Base-by-base conservation (phyloP, 2,329 filamentous ascomycete species). In the Sporothrix schenckii region DNA sequence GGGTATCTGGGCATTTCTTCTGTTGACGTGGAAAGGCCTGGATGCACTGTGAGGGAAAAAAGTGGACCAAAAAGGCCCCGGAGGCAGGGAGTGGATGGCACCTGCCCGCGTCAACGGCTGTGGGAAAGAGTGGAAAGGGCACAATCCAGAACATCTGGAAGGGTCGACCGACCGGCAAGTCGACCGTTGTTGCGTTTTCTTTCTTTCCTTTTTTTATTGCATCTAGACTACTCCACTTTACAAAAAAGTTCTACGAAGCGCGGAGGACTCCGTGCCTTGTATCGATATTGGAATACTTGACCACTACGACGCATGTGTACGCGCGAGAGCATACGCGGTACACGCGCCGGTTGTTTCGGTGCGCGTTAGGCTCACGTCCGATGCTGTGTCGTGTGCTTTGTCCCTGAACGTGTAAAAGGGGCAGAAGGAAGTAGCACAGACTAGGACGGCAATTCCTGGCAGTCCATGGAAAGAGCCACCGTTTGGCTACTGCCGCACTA, bases 251-350 rank as follows among this genome's bases (percentile, higher is more conserved):
- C 34, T 63, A 63, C 58, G 58, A 34, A 61, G 39, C n/a, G 44
- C 58, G 58, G 58, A 63, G 58, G 58, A 63, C 58, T 63, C 58
- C 58, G 58, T 63, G 41, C 30, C 56, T 21, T 60, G 56, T 39
- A 58, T 39, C 9, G 54, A 50, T 30, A 3, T 2, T 24, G 24
- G 10, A 54, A 5, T 16, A 60, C 47, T 49, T 3, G 14, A 49
- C 6, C 11, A 16, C 4, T 44, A 3, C 41, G 41, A 1, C 4
- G 41, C 10, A 44, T 13, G 41, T 16, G 19, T 60, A 44, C 58
- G 39, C 41, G 39, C 56, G 56, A 61, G 27, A 34, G 27, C 19
- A 10, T 27, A 27, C n/a, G 24, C 14, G 11, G 39, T 5, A 47
- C 9, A 14, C 39, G 41, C 39, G 58, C 34, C 21, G 11, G 16